Conservation (phyloP, 495 filamentous ascomycete species). For the Penicillium simplicissimum region DNA sequence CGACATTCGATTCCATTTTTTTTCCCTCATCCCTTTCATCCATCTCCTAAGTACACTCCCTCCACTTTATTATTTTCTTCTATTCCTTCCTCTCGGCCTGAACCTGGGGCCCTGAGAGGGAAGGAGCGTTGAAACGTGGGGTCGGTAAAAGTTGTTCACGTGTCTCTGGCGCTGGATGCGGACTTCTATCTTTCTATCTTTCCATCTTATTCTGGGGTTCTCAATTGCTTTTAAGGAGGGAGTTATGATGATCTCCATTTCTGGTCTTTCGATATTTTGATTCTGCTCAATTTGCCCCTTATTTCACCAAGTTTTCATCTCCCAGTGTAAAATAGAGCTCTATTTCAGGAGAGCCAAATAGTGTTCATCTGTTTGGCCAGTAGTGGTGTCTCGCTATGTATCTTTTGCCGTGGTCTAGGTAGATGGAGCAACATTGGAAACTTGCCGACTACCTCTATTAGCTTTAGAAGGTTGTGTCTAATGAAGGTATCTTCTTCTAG, state of each 20-base stretch:
- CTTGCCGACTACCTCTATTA: too few species aligned
- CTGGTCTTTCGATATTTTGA: conserved; percentile 23
- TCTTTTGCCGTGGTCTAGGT: too few species aligned
- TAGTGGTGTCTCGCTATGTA: too few species aligned
- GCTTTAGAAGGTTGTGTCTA: too few species aligned
- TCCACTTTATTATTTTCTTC: neutral
- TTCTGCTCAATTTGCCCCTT: conserved; percentile 4
- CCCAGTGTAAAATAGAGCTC: conserved; percentile 44
- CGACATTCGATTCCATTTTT: conserved; percentile 32
- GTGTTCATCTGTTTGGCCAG: too few species aligned
- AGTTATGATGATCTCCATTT: conserved; percentile 40
- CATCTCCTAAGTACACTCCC: conserved; percentile 19
- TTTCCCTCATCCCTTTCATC: conserved; percentile 16
- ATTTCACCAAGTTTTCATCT: conserved; percentile 17
- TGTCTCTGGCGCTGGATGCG: conserved; percentile 19
- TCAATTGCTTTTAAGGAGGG: conserved; percentile 27
- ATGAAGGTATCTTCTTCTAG: too few species aligned
- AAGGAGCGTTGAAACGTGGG: conserved; percentile 12
- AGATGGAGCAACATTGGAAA: too few species aligned
- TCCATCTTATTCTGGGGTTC: conserved; percentile 9
- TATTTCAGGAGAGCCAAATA: conserved; percentile 8
- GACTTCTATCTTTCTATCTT: conserved; percentile 13
- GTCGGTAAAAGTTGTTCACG: conserved; percentile 26
- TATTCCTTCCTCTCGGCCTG: conserved; percentile 4
- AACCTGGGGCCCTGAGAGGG: neutral